phyloP scores from a whole-genome alignment of 1,284 basidiomycete genomes.

The Xanthoconium separans region DNA sequence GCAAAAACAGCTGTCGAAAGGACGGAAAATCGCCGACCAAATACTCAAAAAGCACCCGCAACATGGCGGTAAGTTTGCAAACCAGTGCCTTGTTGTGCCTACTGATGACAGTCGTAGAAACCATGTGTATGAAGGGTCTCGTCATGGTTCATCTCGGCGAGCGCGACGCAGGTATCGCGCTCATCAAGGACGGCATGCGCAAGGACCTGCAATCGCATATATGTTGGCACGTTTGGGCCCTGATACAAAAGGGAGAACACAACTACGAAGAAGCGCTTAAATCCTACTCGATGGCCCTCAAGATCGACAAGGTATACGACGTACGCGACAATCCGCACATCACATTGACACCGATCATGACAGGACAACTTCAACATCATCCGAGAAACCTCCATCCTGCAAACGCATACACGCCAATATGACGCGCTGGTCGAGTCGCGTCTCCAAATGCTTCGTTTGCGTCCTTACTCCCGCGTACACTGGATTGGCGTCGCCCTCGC shows the following conservation, averaged over 20 bases:
- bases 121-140: constrained; percentile 92
- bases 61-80: constrained; percentile 75
- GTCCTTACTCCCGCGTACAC: constrained; percentile 84
- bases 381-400: constrained; percentile 87
- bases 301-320: constrained; percentile 82
- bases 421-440: constrained; percentile 82
- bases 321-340: not conserved
- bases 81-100: constrained; percentile 10
- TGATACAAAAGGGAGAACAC: constrained; percentile 89
- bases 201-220: constrained; percentile 93
- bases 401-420: constrained; percentile 88
- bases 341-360: constrained; percentile 6
- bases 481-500: constrained; percentile 92
- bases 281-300: constrained; percentile 79
- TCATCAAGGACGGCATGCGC: constrained; percentile 87
- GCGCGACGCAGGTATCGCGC: constrained; percentile 80
- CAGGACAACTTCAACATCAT: constrained; percentile 95
- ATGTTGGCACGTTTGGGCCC: constrained; percentile 97
- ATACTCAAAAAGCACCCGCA: constrained; percentile 96
- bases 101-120: constrained; percentile 55
- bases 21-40: constrained; percentile 88
- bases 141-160: constrained; percentile 82
- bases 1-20: constrained; percentile 86
- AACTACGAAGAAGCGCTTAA: constrained; percentile 90
- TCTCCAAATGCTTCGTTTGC: constrained; percentile 75